These are phyloP conservation scores for Neofusicoccum kwambonambiense DNA, from an alignment of 2,329 filamentous ascomycete species.

Conservation along the genomic window DNA sequence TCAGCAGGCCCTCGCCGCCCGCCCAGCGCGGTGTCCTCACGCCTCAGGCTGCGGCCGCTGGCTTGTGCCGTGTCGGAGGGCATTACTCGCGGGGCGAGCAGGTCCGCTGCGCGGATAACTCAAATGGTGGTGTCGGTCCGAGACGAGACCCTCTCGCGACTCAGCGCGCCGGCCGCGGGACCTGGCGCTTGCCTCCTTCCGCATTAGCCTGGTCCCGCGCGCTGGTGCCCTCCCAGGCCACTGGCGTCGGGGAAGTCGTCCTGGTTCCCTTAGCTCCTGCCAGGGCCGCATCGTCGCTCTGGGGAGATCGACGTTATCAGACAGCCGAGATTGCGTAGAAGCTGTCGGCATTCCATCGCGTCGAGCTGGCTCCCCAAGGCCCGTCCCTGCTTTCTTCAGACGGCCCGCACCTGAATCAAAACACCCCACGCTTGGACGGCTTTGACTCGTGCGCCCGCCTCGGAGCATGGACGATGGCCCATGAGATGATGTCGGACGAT, in stretches of 20 bases:
- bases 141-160: constrained; percentile 22
- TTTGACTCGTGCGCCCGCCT: constrained; percentile 24
- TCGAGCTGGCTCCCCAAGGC: constrained; percentile 15
- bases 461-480: neutral
- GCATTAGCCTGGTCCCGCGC: constrained; percentile 9
- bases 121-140: constrained; percentile 15
- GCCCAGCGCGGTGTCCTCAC: neutral
- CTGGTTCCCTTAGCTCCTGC: constrained; percentile 35
- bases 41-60: neutral
- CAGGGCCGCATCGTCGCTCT: constrained; percentile 6
- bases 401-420: constrained; percentile 27
- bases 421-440: constrained; percentile 18
- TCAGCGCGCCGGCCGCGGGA: constrained; percentile 20
- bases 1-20: neutral
- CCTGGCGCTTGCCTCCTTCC: constrained; percentile 18
- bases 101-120: constrained; percentile 11
- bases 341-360: constrained; percentile 32
- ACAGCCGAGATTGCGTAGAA: constrained; percentile 30
- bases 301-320: constrained; percentile 36
- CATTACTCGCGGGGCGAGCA: constrained; percentile 1
- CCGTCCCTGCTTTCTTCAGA: constrained; percentile 20
- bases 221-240: constrained; percentile 23
- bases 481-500: constrained; percentile 10
- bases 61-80: neutral
- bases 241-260: constrained; percentile 36